Conservation (phyloP, 2,329 filamentous ascomycete species). For the Fusarium sp. region DNA sequence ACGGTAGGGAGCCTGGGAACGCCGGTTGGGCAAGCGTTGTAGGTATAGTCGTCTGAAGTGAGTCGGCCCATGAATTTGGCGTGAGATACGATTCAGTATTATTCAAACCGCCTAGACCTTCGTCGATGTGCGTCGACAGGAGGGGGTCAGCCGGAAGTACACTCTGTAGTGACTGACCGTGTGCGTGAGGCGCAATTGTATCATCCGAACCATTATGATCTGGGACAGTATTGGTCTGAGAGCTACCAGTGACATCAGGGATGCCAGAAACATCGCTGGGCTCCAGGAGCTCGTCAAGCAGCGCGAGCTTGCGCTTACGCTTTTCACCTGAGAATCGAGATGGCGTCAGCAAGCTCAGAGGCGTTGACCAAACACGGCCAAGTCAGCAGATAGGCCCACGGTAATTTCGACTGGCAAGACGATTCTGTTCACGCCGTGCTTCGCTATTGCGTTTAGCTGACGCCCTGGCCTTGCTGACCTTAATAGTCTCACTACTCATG, state of each 20-base stretch:
- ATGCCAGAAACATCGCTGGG: constrained; percentile 20
- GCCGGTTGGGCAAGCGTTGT: background rate
- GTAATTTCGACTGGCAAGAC: constrained; percentile 45
- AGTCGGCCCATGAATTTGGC: background rate
- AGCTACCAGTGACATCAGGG: background rate
- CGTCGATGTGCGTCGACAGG: background rate
- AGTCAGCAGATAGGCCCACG: constrained; percentile 44
- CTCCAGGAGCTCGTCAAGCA: constrained; percentile 54
- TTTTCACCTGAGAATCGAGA: constrained; percentile 52
- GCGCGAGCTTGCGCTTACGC: constrained; percentile 56
- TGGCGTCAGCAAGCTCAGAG: constrained; percentile 27
- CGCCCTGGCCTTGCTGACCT: constrained; percentile 28
- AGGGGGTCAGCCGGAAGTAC: background rate
- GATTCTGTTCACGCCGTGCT: constrained; percentile 45
- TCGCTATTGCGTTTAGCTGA: constrained; percentile 40
- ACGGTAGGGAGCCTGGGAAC: background rate
- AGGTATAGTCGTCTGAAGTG: background rate
- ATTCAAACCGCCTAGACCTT: background rate
- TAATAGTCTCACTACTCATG: constrained; percentile 29
- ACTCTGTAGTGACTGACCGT: background rate
- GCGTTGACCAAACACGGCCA: constrained; percentile 18
- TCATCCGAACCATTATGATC: constrained; percentile 2
- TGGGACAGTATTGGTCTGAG: background rate
- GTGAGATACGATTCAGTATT: background rate
- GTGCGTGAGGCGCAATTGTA: background rate